phyloP scores from a whole-genome alignment of 2,329 filamentous ascomycete species.

The Aspergillus carbonarius region DNA sequence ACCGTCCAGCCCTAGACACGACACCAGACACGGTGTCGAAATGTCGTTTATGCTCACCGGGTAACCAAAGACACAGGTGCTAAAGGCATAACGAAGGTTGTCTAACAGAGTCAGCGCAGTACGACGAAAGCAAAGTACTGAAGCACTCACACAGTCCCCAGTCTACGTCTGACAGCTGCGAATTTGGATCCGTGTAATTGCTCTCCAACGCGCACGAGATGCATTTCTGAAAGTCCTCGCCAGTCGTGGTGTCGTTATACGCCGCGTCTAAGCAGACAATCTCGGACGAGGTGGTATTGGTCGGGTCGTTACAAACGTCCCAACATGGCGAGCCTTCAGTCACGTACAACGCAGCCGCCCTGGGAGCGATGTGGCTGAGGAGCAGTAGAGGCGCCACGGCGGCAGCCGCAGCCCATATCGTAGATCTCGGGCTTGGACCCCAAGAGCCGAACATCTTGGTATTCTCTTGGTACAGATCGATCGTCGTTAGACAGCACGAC shows the following conservation, averaged over 20 bases:
- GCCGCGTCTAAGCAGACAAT: constrained; percentile 43
- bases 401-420: constrained; percentile 20
- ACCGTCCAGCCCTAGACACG: constrained; percentile 36
- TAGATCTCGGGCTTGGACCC: constrained; percentile 12
- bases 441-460: constrained; percentile 23
- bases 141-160: constrained; percentile 47
- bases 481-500: neutral
- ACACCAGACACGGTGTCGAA: constrained; percentile 47
- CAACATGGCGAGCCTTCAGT: constrained; percentile 42
- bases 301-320: constrained; percentile 29
- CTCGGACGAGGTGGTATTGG: constrained; percentile 42
- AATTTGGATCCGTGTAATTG: constrained; percentile 31
- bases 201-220: constrained; percentile 45
- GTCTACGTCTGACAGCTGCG: constrained; percentile 44
- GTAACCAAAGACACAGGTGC: constrained; percentile 45
- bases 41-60: constrained; percentile 38
- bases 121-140: neutral
- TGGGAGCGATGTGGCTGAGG: constrained; percentile 23
- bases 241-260: constrained; percentile 34
- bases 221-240: constrained; percentile 41
- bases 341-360: constrained; percentile 29
- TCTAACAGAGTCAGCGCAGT: constrained; percentile 28
- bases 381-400: constrained; percentile 8
- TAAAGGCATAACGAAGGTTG: constrained; percentile 47
- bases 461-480: neutral